These are phyloP conservation scores for Gautieria morchelliformis DNA, from an alignment of 768 basidiomycete genomes.

Conservation along the genomic window DNA sequence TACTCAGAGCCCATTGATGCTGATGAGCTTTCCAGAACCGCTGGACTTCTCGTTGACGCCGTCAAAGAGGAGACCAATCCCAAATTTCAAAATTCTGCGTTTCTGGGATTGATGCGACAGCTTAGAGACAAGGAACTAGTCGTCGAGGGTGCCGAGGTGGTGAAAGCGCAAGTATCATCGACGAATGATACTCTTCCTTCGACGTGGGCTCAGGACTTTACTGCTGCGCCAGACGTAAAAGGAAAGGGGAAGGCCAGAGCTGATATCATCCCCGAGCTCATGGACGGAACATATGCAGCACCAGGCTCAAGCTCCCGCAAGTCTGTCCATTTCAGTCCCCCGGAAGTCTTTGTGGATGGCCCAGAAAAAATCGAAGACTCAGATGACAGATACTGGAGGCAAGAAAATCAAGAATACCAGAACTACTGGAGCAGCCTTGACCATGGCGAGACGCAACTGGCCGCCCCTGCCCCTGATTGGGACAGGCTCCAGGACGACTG, in stretches of 20 bases:
- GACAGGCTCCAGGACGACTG: slow-evolving; percentile 62
- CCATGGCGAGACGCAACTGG: background rate
- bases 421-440: slow-evolving; percentile 41
- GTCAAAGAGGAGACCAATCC: slow-evolving; percentile 67
- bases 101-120: slow-evolving; percentile 79
- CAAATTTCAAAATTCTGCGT: slow-evolving; percentile 79
- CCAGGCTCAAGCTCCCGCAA: background rate
- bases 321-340: slow-evolving; percentile 12
- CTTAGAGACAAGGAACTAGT: slow-evolving; percentile 70
- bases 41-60: slow-evolving; percentile 67
- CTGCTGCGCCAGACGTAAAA: slow-evolving; percentile 36
- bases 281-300: too few relatives aligned
- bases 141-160: slow-evolving; percentile 72
- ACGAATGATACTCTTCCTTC: slow-evolving; percentile 10
- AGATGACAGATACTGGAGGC: slow-evolving; percentile 60
- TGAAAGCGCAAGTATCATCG: slow-evolving; percentile 33
- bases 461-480: slow-evolving; percentile 37
- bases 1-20: slow-evolving; percentile 25
- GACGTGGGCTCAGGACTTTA: slow-evolving; percentile 17
- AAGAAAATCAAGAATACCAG: slow-evolving; percentile 60
- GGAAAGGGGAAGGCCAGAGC: slow-evolving; percentile 51
- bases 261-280: background rate
- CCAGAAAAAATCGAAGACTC: slow-evolving; percentile 25
- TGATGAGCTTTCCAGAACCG: slow-evolving; percentile 74
- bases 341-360: background rate